Evolutionary conservation across 1,139 yeast genomes (phyloP), one percentile per base, ranked within the genome.

Genomic region (Sugiyamaella paludigena): DNA sequence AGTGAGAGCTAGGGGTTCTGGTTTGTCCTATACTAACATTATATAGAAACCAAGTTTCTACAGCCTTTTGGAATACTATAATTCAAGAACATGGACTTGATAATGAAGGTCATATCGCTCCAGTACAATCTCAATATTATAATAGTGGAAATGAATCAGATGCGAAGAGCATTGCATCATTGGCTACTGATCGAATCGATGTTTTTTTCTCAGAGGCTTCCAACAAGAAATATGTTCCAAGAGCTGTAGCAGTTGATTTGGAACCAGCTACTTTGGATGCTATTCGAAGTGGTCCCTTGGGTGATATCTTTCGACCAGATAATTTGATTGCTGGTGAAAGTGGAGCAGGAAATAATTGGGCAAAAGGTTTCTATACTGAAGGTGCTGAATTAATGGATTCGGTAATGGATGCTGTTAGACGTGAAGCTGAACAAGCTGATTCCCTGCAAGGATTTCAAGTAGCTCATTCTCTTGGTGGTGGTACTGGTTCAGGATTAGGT

Each of bases 31-130:
- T 13, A 39, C 43, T 39, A 40, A 35, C 40, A 11, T 16, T 27
- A 8, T 38, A 36, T 48, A 82, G 84, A 69, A 81, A 81, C 76
- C 87, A 81, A 70, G 81, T 81, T 55, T 81, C 84, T 58, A 77
- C 84, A 47, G 84, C 85, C 48, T 81, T 81, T 65, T 81, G 87
- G 87, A 81, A 79, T 65, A 80, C 84, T 49, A 81, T 81, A 59
- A 77, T 80, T 62, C 79, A 77, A 54, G 87, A 81, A 63, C 87
- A 81, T 59, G 83, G 83, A 34, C 77, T 81, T 54, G 84, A 80
- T 62, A 67, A 68, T 59, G 72, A 75, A 55, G 87, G 87, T 27
- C 66, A 62, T 39, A 54, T 68, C 12, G 47, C 52, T n/a, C 48
- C 51, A 10, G 36, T 49, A 2, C 46, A 47, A 10, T 29, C 35